Percentiles rank a stretch among this genome's conserved stretches.
These are phyloP conservation scores for Lipomyces kockii DNA, from an alignment of 805 yeast species.

Conservation along the genomic window DNA sequence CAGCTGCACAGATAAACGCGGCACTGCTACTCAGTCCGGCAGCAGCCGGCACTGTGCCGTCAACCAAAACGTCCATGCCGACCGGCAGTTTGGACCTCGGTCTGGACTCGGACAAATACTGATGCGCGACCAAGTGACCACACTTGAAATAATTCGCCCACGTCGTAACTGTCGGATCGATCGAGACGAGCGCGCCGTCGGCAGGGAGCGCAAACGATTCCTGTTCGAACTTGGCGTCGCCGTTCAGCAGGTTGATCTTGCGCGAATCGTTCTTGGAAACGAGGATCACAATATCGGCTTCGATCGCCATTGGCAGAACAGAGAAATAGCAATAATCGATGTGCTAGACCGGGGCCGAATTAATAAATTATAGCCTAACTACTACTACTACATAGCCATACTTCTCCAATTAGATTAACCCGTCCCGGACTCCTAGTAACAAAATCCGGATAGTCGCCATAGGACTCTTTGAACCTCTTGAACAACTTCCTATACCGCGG, in stretches of 20 bases:
- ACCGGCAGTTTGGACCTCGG: conserved; percentile 7
- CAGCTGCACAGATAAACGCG: conserved; percentile 68
- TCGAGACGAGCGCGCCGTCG: conserved; percentile 5
- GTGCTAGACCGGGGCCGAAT: conserved; percentile 46
- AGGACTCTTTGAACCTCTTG: too few relatives aligned
- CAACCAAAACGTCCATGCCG: conserved; percentile 53
- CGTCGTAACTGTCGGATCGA: conserved; percentile 53
- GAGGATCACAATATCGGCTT: conserved; percentile 63
- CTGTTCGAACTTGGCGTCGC: not conserved
- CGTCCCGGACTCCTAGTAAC: conserved; percentile 70
- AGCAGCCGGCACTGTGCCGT: conserved; percentile 72
- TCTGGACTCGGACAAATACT: not conserved
- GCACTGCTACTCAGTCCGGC: conserved; percentile 74
- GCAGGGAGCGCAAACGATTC: conserved; percentile 15
- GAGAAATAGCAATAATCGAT: conserved; percentile 70
- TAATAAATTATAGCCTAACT: not conserved
- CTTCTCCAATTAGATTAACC: conserved; percentile 71
- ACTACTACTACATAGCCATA: not conserved
- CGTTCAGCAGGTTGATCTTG: not conserved
- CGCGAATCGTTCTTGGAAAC: conserved; percentile 41
- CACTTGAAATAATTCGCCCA: conserved; percentile 60
- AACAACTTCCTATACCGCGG: too few relatives aligned
- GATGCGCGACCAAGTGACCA: conserved; percentile 30
- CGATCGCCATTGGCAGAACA: conserved; percentile 76
- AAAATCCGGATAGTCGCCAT: conserved; percentile 48